Conservation (phyloP, 2,329 filamentous ascomycete genomes). For the Trichoderma polysporum region DNA sequence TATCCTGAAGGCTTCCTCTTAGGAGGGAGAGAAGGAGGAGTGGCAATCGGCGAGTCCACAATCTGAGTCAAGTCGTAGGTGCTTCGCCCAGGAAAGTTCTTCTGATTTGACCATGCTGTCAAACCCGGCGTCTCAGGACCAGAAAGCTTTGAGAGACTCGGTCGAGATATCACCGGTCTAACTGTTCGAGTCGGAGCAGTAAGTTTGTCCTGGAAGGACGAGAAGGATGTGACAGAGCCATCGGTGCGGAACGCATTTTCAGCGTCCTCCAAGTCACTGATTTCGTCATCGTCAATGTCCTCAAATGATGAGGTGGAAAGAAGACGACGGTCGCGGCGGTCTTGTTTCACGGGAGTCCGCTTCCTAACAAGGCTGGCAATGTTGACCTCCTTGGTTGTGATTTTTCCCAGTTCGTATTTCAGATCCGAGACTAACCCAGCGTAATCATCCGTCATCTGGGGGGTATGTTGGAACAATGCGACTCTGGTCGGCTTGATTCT, state of each 20-base stretch:
- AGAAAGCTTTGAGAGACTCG: slow-evolving; percentile 14
- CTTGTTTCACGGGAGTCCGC: slow-evolving; percentile 13
- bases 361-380: slow-evolving; percentile 1
- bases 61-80: slow-evolving; percentile 20
- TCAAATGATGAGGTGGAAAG: slow-evolving; percentile 17
- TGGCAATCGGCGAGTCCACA: slow-evolving; percentile 15
- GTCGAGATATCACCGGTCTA: slow-evolving; percentile 31
- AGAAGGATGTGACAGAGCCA: slow-evolving; percentile 28
- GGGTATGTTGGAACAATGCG: slow-evolving; percentile 29
- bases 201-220: slow-evolving; percentile 26
- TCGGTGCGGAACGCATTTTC: slow-evolving; percentile 23
- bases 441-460: slow-evolving; percentile 43
- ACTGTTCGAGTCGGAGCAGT: slow-evolving; percentile 26
- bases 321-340: slow-evolving; percentile 17
- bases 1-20: not conserved
- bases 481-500: slow-evolving; percentile 25
- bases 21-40: slow-evolving; percentile 2
- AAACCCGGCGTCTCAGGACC: not conserved
- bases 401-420: slow-evolving; percentile 40
- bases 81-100: slow-evolving; percentile 20
- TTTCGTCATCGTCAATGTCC: slow-evolving; percentile 36
- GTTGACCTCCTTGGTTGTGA: slow-evolving; percentile 26
- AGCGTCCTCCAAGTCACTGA: slow-evolving; percentile 56
- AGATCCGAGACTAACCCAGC: slow-evolving; percentile 43
- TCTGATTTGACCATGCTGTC: not conserved